Conservation (phyloP, 148 eudicot species). For the Pharnaceum exiguum region DNA sequence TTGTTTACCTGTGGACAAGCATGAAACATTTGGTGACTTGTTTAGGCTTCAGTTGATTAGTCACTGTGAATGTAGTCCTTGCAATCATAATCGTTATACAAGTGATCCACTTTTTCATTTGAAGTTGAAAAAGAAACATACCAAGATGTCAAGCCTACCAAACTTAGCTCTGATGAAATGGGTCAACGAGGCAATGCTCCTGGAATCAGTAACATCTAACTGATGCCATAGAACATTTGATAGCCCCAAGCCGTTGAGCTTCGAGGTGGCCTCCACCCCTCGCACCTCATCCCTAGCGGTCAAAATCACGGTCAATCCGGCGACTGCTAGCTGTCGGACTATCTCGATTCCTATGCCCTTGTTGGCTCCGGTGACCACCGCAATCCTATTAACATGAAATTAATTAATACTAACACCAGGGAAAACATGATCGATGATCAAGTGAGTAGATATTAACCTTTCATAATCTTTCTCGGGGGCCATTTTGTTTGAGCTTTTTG, state of each 20-base stretch:
- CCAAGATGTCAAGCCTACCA: conserved; percentile 26
- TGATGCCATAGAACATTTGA: conserved; percentile 22
- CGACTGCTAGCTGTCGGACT: conserved; percentile 18
- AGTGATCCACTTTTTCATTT: too few species aligned
- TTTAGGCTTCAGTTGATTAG: too few species aligned
- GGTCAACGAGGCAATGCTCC: conserved; percentile 11
- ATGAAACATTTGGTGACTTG: too few species aligned
- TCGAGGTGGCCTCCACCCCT: conserved; percentile 16
- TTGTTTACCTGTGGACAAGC: conserved; percentile 17
- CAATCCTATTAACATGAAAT: conserved; percentile 11
- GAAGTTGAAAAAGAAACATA: neutral
- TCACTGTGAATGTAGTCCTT: too few species aligned
- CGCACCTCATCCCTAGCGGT: conserved; percentile 19
- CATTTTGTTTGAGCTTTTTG: conserved; percentile 11
- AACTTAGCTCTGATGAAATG: conserved; percentile 13
- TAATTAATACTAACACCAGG: neutral
- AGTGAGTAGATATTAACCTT: neutral
- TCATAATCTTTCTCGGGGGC: neutral
- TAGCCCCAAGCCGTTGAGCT: conserved; percentile 11
- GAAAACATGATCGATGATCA: too few species aligned
- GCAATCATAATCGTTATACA: too few species aligned
- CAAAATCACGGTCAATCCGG: conserved; percentile 14
- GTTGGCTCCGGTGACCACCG: conserved; percentile 24
- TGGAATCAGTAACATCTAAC: conserved; percentile 10
- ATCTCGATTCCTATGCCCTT: conserved; percentile 20